Base-by-base conservation (phyloP, 805 yeast species). In the Barnettozyma populi region DNA sequence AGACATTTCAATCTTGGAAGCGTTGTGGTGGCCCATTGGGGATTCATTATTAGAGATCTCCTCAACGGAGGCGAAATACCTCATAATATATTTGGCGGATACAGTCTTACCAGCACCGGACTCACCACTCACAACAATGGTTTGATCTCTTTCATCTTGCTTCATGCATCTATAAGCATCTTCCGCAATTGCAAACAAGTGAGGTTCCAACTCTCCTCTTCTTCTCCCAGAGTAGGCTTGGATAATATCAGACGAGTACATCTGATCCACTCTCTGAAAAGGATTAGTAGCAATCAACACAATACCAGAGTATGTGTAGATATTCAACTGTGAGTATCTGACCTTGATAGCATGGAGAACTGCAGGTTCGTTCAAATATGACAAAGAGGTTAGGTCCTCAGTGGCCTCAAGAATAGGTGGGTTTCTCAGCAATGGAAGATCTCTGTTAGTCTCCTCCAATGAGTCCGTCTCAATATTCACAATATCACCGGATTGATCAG, bases 101-200 rank as follows among this genome's bases (percentile, higher is more conserved):
- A 92, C 98, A 5, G 98, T 94, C 62, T 92, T 94, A 67, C 99
- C 99, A 25, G 99, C 98, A 68, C 99, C 99, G 7, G 96, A 87
- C 69, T 92, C 99, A 69, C 99, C 99, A 57, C 90, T 82, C 16
- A 92, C 98, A 16, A 92, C 97, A 53, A 92, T 90, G 1, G 99
- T 92, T 70, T 92, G 99, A 70, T 92, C 90, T 57, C 80, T 75
- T 36, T 78, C 72, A 58, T 89, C 95, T 43, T 83, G 76, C 60
- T 86, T 85, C 99, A 92, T 92, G 63, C 95, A 84, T 59, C 96
- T 77, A 65, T 90, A 90, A 6, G 98, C 97, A 61, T 94, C 97
- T 67, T 90, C 98, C 24, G 99, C 98, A 57, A 92, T 92, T 40
- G 97, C 97, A 67, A 92, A 92, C 63, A 92, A 73, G 73, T 92